Percentiles rank a stretch among this genome's conserved stretches.
phyloP scores from a whole-genome alignment of 805 yeast species.

The Candida takata region DNA sequence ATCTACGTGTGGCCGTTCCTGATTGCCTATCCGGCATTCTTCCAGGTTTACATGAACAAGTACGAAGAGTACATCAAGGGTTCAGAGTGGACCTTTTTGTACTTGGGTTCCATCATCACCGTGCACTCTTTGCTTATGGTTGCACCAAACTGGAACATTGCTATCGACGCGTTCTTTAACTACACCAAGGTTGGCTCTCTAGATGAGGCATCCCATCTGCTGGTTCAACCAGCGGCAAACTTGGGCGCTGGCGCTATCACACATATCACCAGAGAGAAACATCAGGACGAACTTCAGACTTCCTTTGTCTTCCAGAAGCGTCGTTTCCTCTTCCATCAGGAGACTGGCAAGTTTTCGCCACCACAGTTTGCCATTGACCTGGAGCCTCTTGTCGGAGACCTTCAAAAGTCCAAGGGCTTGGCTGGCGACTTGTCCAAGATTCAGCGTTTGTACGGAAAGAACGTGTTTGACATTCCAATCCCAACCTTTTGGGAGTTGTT shows the following conservation, averaged over 20 bases:
- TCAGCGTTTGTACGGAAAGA: slow-evolving; percentile 67
- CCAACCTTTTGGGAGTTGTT: slow-evolving; percentile 88
- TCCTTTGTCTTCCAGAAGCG: slow-evolving; percentile 89
- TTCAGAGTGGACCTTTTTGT: slow-evolving; percentile 94
- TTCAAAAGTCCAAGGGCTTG: slow-evolving; percentile 52
- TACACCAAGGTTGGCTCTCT: slow-evolving; percentile 47
- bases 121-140: slow-evolving; percentile 72
- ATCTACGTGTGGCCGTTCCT: slow-evolving; percentile 84
- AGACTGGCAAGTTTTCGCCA: slow-evolving; percentile 56
- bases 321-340: slow-evolving; percentile 65
- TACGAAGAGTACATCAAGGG: slow-evolving; percentile 84
- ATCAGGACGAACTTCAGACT: slow-evolving; percentile 52
- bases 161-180: slow-evolving; percentile 62
- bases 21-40: slow-evolving; percentile 67
- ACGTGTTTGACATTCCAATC: slow-evolving; percentile 89
- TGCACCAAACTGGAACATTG: slow-evolving; percentile 91
- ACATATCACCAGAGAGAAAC: slow-evolving; percentile 44
- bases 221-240: slow-evolving; percentile 77
- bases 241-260: slow-evolving; percentile 82
- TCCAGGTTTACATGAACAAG: slow-evolving; percentile 52
- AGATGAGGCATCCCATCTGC: slow-evolving; percentile 61
- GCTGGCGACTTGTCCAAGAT: slow-evolving; percentile 42
- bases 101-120: slow-evolving; percentile 64
- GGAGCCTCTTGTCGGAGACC: slow-evolving; percentile 45
- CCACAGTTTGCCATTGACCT: slow-evolving; percentile 66